Evolutionary conservation across 192 early-diverging fungal genomes (phyloP), one percentile per base, ranked within the genome.

Genomic region (Dissophora ornata): DNA sequence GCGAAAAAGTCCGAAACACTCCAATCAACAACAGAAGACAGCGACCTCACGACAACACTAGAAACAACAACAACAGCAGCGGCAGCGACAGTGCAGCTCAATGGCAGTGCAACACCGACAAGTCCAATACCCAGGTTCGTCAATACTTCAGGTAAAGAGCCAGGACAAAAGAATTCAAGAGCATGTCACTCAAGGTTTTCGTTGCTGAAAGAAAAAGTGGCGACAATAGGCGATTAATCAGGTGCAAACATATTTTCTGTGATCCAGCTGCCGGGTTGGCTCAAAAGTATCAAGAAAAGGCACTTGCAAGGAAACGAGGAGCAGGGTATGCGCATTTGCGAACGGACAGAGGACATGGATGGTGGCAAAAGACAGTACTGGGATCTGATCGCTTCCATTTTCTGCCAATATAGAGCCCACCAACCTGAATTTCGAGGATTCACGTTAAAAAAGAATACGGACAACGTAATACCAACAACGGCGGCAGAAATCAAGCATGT

Each of bases 371-470:
- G 13, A 38, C 36, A 38, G 36, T 13, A 38, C 36, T 13, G 6
- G 6, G 6, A 9, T 38, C 36, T 38, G 6, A 38, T 38, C 6
- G 7, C 36, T 38, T 38, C 13, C 44, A 2, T n/a, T n/a, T 59
- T 12, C 33, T 45, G 5, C 12, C 6, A 24, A 15, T 55, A 13
- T 58, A 77, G 71, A 1, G 22, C 52, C 1, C 64, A 77, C 28
- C 64, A 67, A 18, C 15, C 71, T 6, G 71, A 48, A 0, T 77
- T 67, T 21, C 47, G 58, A 57, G 64, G 64, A 13, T 77, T 77
- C 40, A 30, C 49, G 0, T 24, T 77, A 4, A 67, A 54, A 48
- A 9, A 9, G 18, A 45, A n/a, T n/a, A n/a, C 44, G 4, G 18
- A n/a, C 9, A 45, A 45, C 44, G 44, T n/a, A 18, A 16, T 45